Conservation (phyloP, 2,329 filamentous ascomycete genomes). For the Ophiostoma novo-ulmi region DNA sequence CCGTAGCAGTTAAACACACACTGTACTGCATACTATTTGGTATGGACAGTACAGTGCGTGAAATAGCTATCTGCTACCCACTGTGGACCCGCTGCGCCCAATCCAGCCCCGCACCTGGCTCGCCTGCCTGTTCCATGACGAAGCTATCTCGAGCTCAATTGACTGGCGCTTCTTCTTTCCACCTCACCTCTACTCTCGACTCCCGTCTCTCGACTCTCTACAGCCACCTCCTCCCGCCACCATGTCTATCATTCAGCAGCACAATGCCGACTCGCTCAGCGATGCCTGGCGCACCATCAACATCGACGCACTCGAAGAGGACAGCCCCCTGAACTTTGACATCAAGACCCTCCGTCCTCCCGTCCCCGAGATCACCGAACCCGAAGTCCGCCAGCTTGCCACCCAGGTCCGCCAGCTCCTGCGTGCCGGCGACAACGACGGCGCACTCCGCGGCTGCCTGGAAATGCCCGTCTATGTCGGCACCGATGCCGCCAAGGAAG, state of each 20-base stretch:
- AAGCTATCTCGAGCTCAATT: conserved; percentile 14
- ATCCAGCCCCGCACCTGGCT: conserved; percentile 1
- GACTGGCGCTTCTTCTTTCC: not conserved
- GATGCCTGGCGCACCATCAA: conserved; percentile 84
- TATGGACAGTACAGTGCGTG: not conserved
- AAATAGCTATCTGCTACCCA: not conserved
- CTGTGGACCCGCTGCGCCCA: conserved; percentile 11
- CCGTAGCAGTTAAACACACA: not conserved
- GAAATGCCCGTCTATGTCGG: conserved; percentile 77
- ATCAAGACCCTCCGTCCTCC: conserved; percentile 74
- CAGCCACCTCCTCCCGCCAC: not conserved
- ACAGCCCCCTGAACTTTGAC: conserved; percentile 89
- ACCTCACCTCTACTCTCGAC: not conserved
- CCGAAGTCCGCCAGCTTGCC: conserved; percentile 71
- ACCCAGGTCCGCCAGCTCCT: conserved; percentile 83
- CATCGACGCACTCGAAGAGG: conserved; percentile 84
- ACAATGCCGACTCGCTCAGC: conserved; percentile 54
- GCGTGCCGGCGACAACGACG: conserved; percentile 79
- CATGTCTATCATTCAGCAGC: conserved; percentile 63
- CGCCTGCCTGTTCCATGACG: conserved; percentile 9
- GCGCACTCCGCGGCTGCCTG: conserved; percentile 74
- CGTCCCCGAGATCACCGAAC: conserved; percentile 66
- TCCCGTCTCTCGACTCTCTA: not conserved
- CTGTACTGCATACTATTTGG: not conserved
- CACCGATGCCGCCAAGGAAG: conserved; percentile 59